Evolutionary conservation across 2,329 filamentous ascomycete species (phyloP).

Genomic region (Fusarium solani-melongenae): DNA sequence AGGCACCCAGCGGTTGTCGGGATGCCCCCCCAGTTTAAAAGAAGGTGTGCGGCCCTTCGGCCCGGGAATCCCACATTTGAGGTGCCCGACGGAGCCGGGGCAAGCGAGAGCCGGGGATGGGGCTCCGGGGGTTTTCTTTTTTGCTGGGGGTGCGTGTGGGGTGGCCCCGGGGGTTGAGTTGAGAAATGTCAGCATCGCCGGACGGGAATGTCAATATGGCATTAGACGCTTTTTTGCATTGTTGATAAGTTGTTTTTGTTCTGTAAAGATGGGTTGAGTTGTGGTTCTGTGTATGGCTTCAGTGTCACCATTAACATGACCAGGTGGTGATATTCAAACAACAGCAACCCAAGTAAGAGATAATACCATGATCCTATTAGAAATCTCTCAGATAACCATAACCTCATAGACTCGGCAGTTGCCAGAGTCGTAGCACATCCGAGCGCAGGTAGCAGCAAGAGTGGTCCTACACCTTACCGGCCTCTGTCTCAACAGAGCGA

Average conservation of each 20-base stretch:
- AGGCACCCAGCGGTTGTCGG: neutral
- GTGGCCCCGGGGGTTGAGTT: neutral
- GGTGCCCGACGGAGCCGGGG: constrained; percentile 34
- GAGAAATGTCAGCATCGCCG: neutral
- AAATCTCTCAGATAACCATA: neutral
- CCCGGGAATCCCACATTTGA: constrained; percentile 13
- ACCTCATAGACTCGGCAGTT: neutral
- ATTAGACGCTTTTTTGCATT: neutral
- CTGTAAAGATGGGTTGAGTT: neutral
- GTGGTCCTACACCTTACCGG: neutral
- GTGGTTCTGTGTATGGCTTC: neutral
- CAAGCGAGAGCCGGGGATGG: constrained; percentile 32
- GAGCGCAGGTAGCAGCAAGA: neutral
- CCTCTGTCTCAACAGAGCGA: neutral
- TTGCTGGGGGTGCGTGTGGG: neutral
- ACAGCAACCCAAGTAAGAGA: neutral
- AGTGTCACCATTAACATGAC: neutral
- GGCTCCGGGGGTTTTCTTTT: neutral
- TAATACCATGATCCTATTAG: neutral
- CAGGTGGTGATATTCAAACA: neutral
- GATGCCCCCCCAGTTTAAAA: constrained; percentile 2
- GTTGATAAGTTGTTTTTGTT: neutral
- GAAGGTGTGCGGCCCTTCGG: constrained; percentile 35
- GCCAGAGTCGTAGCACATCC: neutral
- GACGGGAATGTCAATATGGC: neutral